These are phyloP conservation scores for Nigrograna mackinnonii DNA, from an alignment of 2,329 filamentous ascomycete species.

Conservation along the genomic window DNA sequence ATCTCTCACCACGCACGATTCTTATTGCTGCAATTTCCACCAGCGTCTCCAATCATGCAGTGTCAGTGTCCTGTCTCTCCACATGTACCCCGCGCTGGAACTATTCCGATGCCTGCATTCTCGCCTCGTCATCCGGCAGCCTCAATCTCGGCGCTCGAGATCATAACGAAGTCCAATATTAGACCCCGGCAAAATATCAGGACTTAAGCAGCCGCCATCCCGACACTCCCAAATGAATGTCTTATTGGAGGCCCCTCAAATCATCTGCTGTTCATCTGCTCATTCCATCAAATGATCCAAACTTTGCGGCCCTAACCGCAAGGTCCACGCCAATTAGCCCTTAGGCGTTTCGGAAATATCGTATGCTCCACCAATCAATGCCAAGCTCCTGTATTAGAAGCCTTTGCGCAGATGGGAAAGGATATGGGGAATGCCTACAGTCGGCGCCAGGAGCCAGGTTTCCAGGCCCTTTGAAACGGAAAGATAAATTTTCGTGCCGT, in stretches of 20 bases:
- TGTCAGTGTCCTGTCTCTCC: neutral
- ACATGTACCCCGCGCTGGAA: neutral
- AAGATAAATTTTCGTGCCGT: slow-evolving; percentile 8
- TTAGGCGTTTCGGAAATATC: slow-evolving; percentile 10
- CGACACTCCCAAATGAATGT: slow-evolving; percentile 14
- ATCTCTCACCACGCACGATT: no score
- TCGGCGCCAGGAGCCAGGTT: slow-evolving; percentile 12
- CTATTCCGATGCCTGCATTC: neutral
- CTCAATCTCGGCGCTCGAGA: slow-evolving; percentile 1
- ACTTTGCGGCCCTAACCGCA: slow-evolving; percentile 1
- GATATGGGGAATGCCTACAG: slow-evolving; percentile 5
- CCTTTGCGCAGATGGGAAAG: no score
- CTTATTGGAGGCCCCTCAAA: slow-evolving; percentile 7
- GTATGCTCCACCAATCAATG: slow-evolving; percentile 6
- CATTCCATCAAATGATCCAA: slow-evolving; percentile 9
- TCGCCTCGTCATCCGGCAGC: slow-evolving; percentile 9
- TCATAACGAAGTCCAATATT: slow-evolving; percentile 11
- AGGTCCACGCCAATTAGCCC: neutral
- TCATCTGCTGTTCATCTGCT: slow-evolving; percentile 9
- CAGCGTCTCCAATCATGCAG: no score
- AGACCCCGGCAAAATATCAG: slow-evolving; percentile 14
- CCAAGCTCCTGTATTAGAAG: no score
- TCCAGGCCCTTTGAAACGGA: slow-evolving; percentile 1
- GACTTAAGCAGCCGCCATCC: slow-evolving; percentile 16
- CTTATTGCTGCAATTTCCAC: no score